Evolutionary conservation across 768 basidiomycete species (phyloP).

Genomic region (Lepiota brunneoincarnata): DNA sequence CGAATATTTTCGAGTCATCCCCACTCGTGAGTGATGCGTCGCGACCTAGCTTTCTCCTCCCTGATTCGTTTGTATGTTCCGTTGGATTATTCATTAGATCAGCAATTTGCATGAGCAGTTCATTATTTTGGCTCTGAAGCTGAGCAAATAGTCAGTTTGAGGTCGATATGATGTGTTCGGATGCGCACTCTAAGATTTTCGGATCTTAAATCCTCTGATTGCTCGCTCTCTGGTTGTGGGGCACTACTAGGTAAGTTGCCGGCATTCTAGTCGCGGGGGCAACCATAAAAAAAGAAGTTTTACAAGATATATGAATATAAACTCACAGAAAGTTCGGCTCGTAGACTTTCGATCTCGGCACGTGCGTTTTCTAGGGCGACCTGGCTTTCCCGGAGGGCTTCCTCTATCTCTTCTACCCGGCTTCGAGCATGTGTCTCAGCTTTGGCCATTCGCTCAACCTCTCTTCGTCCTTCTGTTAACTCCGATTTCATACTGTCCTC

Average conservation of each 20-base stretch:
- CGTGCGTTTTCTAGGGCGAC: constrained; percentile 85
- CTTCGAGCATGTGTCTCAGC: constrained; percentile 59
- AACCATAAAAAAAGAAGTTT: background rate
- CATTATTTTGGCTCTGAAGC: constrained; percentile 25
- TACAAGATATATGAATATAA: background rate
- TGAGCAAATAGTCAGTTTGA: constrained; percentile 10
- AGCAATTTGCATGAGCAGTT: constrained; percentile 26
- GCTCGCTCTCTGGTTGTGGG: background rate
- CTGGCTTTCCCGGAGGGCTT: constrained; percentile 84
- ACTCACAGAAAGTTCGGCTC: constrained; percentile 75
- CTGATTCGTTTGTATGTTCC: constrained; percentile 48
- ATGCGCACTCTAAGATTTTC: constrained; percentile 1
- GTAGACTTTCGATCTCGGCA: constrained; percentile 80
- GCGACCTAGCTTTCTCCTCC: constrained; percentile 61
- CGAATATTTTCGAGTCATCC: constrained; percentile 15
- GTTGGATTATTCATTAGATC: constrained; percentile 27
- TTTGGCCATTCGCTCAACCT: constrained; percentile 60
- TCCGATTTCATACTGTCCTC: constrained; percentile 74
- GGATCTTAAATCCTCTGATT: background rate
- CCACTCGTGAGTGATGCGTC: constrained; percentile 49
- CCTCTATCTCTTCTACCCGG: constrained; percentile 83
- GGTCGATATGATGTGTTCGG: background rate
- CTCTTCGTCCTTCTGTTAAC: constrained; percentile 58
- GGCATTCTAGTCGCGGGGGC: background rate
- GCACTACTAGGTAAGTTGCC: background rate